A percentile compares a stretch with the other conserved stretches of the same genome.
Evolutionary conservation across 139 green algal genomes (phyloP).

Genomic region (Pseudopediastrum boryanum): DNA sequence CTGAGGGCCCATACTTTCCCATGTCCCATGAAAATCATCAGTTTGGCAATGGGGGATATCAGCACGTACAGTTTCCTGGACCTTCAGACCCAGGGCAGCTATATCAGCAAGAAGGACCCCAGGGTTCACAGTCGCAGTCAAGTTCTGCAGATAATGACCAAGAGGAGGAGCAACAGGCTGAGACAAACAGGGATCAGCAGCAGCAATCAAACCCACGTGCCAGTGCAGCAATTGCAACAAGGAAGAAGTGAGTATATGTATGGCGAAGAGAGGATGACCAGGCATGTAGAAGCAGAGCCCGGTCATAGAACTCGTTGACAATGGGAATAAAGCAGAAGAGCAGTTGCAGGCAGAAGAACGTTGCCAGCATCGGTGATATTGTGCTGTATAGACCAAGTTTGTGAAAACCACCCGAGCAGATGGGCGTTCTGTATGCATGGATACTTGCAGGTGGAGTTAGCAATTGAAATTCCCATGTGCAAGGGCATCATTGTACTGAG

Average conservation of each 20-base stretch:
- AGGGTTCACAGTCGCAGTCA: conserved; percentile 7
- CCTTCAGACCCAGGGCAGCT: not conserved
- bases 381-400: too few relatives aligned
- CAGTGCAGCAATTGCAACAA: conserved; percentile 16
- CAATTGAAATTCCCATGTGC: not conserved
- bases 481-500: too few relatives aligned
- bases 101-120: not conserved
- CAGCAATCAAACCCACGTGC: too few relatives aligned
- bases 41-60: not conserved
- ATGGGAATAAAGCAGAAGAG: too few relatives aligned
- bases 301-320: too few relatives aligned
- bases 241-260: conserved; percentile 21
- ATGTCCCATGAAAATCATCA: too few relatives aligned
- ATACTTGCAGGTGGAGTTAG: not conserved
- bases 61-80: conserved; percentile 14
- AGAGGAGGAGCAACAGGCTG: not conserved
- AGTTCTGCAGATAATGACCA: conserved; percentile 8
- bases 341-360: too few relatives aligned
- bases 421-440: not conserved
- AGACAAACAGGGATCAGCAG: not conserved
- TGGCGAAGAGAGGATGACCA: too few relatives aligned
- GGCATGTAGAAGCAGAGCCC: too few relatives aligned
- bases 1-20: too few relatives aligned
- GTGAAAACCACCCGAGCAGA: too few relatives aligned
- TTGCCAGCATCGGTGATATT: too few relatives aligned